phyloP scores from a whole-genome alignment of 2,329 filamentous ascomycete species.

The Venturia aucupariae region DNA sequence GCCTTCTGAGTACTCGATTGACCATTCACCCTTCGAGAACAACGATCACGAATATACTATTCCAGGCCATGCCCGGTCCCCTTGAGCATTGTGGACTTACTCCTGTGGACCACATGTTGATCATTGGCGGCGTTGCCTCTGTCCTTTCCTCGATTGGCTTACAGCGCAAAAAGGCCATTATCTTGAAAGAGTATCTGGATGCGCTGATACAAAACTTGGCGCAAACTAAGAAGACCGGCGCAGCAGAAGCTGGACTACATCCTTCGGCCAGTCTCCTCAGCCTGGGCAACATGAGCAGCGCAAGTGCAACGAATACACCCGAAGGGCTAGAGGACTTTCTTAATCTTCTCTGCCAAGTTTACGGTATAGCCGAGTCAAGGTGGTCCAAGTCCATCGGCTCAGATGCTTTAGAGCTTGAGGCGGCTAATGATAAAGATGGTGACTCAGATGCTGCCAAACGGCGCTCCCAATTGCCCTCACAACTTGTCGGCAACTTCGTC shows the following conservation, averaged over 20 bases:
- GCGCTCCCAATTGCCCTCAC: slow-evolving; percentile 23
- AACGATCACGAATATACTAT: slow-evolving; percentile 54
- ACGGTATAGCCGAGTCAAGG: slow-evolving; percentile 31
- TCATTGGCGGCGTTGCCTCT: slow-evolving; percentile 79
- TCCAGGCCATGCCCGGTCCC: slow-evolving; percentile 58
- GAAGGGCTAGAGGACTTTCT: slow-evolving; percentile 35
- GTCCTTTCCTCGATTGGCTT: slow-evolving; percentile 72
- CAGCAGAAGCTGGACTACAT: slow-evolving; percentile 93
- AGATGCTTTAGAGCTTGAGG: slow-evolving; percentile 9
- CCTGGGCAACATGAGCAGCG: slow-evolving; percentile 57
- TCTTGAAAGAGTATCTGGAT: slow-evolving; percentile 75
- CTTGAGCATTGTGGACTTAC: slow-evolving; percentile 53
- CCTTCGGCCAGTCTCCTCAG: slow-evolving; percentile 79
- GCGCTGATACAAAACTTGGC: slow-evolving; percentile 77
- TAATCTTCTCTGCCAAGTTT: slow-evolving; percentile 31
- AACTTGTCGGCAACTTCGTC: slow-evolving; percentile 49
- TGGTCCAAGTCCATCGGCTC: slow-evolving; percentile 11
- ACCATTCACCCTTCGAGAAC: slow-evolving; percentile 39
- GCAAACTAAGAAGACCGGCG: slow-evolving; percentile 83
- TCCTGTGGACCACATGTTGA: slow-evolving; percentile 64
- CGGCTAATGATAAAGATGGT: slow-evolving; percentile 23
- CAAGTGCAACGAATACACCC: slow-evolving; percentile 58
- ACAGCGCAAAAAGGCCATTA: slow-evolving; percentile 82
- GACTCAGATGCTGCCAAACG: slow-evolving; percentile 34
- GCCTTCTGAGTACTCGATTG: slow-evolving; percentile 28